A percentile compares a stretch with the other conserved stretches of the same genome.
phyloP scores from a whole-genome alignment of 2,329 filamentous ascomycete species.

The Fusarium sp. region DNA sequence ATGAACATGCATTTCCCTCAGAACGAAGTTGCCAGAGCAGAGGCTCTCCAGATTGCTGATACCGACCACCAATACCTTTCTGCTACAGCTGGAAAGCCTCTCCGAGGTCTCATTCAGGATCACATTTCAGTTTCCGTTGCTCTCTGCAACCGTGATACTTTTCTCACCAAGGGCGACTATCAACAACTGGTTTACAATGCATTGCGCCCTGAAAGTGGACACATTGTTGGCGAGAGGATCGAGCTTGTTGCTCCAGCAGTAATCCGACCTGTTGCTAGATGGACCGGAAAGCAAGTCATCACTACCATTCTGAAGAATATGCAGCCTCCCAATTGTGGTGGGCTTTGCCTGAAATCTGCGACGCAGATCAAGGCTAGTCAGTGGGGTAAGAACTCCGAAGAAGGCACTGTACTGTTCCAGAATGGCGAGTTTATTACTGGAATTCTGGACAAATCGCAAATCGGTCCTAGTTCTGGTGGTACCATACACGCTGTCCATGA shows the following conservation, averaged over 20 bases:
- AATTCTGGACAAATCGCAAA: slow-evolving; percentile 95
- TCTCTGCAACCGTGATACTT: slow-evolving; percentile 90
- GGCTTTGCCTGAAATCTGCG: slow-evolving; percentile 82
- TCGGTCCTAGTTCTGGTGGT: slow-evolving; percentile 87
- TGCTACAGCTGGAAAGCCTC: slow-evolving; percentile 89
- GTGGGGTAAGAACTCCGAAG: slow-evolving; percentile 83
- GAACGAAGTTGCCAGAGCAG: slow-evolving; percentile 91
- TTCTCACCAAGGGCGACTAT: slow-evolving; percentile 89
- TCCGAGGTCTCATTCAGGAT: slow-evolving; percentile 97
- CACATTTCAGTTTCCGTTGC: slow-evolving; percentile 95
- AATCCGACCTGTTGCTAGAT: slow-evolving; percentile 81
- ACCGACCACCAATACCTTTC: slow-evolving; percentile 98
- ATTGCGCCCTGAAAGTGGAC: slow-evolving; percentile 87
- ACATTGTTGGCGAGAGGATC: slow-evolving; percentile 85
- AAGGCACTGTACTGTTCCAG: slow-evolving; percentile 83
- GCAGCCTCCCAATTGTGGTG: slow-evolving; percentile 78
- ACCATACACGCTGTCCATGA: slow-evolving; percentile 94
- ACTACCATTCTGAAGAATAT: slow-evolving; percentile 95
- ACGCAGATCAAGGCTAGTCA: slow-evolving; percentile 81
- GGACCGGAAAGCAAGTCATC: slow-evolving; percentile 97
- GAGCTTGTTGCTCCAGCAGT: slow-evolving; percentile 84
- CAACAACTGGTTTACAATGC: slow-evolving; percentile 94
- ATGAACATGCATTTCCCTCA: slow-evolving; percentile 99
- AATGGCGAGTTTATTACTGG: slow-evolving; percentile 89
- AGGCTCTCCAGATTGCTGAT: slow-evolving; percentile 92